Conservation (phyloP, 306 rosid genomes). For the Astragalus membranaceus region DNA sequence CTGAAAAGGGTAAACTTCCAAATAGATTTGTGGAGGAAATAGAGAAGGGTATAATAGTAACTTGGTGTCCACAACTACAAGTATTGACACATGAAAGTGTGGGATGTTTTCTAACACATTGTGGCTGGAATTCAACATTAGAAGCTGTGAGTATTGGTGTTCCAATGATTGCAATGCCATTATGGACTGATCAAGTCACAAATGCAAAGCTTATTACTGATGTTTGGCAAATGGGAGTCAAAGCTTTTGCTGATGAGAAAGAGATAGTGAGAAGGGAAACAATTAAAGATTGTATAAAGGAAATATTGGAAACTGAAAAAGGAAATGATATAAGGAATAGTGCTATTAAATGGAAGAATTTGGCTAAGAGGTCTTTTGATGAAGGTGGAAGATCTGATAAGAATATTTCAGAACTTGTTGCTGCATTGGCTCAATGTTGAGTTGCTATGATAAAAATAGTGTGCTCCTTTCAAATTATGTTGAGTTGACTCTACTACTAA, state of each 20-base stretch:
- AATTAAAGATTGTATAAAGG: neutral
- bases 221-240: conserved; percentile 5
- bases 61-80: conserved; percentile 4
- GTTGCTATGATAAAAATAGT: no score
- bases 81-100: neutral
- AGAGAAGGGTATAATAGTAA: conserved; percentile 3
- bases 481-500: no score
- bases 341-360: conserved; percentile 5
- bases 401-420: neutral
- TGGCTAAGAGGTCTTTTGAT: neutral
- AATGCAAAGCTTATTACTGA: conserved; percentile 12
- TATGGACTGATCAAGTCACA: conserved; percentile 1
- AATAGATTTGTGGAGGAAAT: neutral
- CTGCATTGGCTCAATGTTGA: neutral
- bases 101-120: neutral
- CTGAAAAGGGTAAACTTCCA: neutral
- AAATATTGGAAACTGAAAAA: neutral
- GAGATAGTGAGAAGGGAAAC: conserved; percentile 7
- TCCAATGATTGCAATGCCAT: conserved; percentile 8
- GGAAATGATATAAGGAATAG: neutral
- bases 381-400: conserved; percentile 11
- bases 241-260: conserved; percentile 6
- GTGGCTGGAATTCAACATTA: conserved; percentile 14
- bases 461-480: no score
- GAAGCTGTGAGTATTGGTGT: conserved; percentile 1